Conservation (phyloP, 2,329 filamentous ascomycete species). For the Aspergillus sp. region DNA sequence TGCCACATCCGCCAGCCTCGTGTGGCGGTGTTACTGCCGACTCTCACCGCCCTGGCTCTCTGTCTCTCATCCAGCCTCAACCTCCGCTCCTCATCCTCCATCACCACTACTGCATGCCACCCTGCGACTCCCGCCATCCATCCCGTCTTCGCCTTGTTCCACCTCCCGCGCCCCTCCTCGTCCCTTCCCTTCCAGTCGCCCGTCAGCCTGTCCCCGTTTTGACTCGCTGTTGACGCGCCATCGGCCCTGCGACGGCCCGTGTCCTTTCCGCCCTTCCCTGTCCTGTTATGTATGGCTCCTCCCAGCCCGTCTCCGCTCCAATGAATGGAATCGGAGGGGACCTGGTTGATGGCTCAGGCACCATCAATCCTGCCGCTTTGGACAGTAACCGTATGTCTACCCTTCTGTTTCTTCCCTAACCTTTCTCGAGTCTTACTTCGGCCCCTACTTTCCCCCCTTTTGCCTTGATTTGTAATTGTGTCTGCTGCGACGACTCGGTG, state of each 20-base stretch:
- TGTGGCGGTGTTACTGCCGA: too few species aligned
- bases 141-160: constrained; percentile 1
- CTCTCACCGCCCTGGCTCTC: too few species aligned
- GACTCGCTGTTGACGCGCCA: constrained; percentile 22
- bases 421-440: too few species aligned
- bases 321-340: constrained; percentile 53
- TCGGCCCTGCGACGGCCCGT: constrained; percentile 21
- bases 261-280: constrained; percentile 18
- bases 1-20: too few species aligned
- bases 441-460: background rate
- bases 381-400: constrained; percentile 57
- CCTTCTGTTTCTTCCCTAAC: constrained; percentile 5
- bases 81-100: background rate
- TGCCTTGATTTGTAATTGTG: constrained; percentile 1
- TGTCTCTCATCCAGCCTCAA: too few species aligned
- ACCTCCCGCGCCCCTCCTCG: constrained; percentile 1
- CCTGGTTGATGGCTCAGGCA: constrained; percentile 65
- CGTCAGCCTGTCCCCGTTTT: constrained; percentile 4
- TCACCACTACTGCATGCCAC: too few species aligned
- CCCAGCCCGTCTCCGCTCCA: constrained; percentile 48
- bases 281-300: constrained; percentile 39
- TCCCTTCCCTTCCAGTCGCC: constrained; percentile 8
- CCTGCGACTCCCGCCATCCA: too few species aligned
- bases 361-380: constrained; percentile 82
- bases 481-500: background rate